Conservation (phyloP, 2,329 filamentous ascomycete genomes). For the Fusarium fracticaudum region DNA sequence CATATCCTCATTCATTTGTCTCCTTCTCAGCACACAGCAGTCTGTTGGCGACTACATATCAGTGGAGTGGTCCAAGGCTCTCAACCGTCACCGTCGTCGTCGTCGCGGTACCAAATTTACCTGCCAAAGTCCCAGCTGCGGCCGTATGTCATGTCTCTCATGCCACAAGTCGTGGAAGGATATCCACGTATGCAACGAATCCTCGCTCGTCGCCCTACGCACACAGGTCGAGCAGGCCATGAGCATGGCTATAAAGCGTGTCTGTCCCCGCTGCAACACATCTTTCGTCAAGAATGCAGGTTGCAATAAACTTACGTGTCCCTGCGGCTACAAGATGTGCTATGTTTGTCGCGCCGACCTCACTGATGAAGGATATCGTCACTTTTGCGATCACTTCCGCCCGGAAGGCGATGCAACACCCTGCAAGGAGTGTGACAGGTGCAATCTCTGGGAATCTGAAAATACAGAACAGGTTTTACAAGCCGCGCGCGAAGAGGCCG, state of each 20-base stretch:
- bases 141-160: slow-evolving; percentile 77
- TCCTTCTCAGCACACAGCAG: slow-evolving; percentile 55
- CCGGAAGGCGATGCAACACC: slow-evolving; percentile 75
- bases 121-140: slow-evolving; percentile 77
- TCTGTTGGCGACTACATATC: slow-evolving; percentile 54
- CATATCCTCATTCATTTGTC: slow-evolving; percentile 56
- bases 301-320: slow-evolving; percentile 96
- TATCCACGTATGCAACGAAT: slow-evolving; percentile 90
- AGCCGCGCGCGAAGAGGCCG: slow-evolving; percentile 75
- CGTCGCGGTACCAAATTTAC: slow-evolving; percentile 79
- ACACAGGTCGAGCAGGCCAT: slow-evolving; percentile 93
- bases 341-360: slow-evolving; percentile 90
- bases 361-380: slow-evolving; percentile 80
- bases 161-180: slow-evolving; percentile 88
- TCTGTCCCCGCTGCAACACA: slow-evolving; percentile 90
- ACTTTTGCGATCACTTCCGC: slow-evolving; percentile 97
- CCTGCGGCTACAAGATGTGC: slow-evolving; percentile 98
- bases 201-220: slow-evolving; percentile 80
- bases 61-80: slow-evolving; percentile 64
- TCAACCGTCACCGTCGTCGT: slow-evolving; percentile 74
- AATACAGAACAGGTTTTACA: slow-evolving; percentile 74
- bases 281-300: slow-evolving; percentile 93
- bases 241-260: slow-evolving; percentile 92
- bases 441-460: slow-evolving; percentile 82
- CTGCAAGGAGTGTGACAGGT: slow-evolving; percentile 83